Evolutionary conservation across 345 rosid species (phyloP).

Genomic region (Citrus unshiu): DNA sequence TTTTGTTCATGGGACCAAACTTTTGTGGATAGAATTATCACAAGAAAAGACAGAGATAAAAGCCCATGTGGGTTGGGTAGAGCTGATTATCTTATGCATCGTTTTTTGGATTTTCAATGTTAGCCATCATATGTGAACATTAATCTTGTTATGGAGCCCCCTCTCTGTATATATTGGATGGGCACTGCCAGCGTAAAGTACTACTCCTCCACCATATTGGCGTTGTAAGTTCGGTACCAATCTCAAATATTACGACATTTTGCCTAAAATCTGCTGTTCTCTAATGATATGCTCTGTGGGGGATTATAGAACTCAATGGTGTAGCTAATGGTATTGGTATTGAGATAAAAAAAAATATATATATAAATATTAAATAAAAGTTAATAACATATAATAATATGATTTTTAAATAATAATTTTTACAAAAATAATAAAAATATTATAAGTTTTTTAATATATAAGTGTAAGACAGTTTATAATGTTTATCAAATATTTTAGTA

Average conservation of each 20-base stretch:
- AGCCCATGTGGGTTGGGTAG: constrained; percentile 18
- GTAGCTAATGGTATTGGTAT: too few relatives aligned
- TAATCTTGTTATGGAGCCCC: neutral
- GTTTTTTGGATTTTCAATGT: constrained; percentile 19
- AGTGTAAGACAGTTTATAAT: accelerated
- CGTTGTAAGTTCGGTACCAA: neutral
- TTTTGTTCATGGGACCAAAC: constrained; percentile 4
- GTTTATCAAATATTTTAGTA: too few relatives aligned
- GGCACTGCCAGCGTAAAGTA: constrained; percentile 3
- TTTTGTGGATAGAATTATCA: constrained; percentile 19
- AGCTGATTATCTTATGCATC: constrained; percentile 19
- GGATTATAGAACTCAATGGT: neutral
- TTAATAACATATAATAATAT: too few relatives aligned
- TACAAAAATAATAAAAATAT: too few relatives aligned
- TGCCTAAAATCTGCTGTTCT: neutral
- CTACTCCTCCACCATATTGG: neutral
- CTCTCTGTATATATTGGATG: neutral
- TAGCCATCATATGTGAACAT: neutral
- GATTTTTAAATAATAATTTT: too few relatives aligned
- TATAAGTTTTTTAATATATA: too few relatives aligned
- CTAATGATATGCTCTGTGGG: neutral
- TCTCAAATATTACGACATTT: neutral
- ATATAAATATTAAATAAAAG: too few relatives aligned
- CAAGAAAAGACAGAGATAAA: neutral
- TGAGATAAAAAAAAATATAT: too few relatives aligned